Base-by-base conservation (phyloP, 306 rosid genomes). In the Citrullus mucosospermus region DNA sequence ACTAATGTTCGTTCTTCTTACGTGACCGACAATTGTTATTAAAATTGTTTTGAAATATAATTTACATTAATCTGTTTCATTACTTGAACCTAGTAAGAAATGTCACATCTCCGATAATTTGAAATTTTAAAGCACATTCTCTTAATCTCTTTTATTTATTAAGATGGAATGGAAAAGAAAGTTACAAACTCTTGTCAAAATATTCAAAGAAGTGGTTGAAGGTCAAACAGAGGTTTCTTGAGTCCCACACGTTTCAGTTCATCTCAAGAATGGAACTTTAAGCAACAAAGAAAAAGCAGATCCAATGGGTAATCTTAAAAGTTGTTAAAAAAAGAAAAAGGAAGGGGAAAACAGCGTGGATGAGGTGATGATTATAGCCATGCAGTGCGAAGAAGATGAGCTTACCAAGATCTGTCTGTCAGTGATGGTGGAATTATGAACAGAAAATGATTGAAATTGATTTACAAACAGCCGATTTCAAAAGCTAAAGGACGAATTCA, bases 91-190 rank as follows among this genome's bases (percentile, higher is more conserved):
- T 17, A 38, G 50, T 56, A 65, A 17, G 48, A 65, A 70, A 22
- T 44, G 75, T 70, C 56, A 44, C 76, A 44, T 70, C 38, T n/a
- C 55, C 75, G n/a, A 69, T 69, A 44, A 44, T 70, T 39, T 68
- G 56, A 69, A 11, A 9, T 10, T 41, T 68, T 7, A 6, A 22
- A 70, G 6, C 18, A 16, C 20, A 54, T 17, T 54, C 22, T 54
- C 3, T 17, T 15, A 15, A 53, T 51, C 8, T 51, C n/a, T 51
- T 51, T 48, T 41, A 6, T 41, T 41, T 41, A 10, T 46, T 50
- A 60, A 60, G 66, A 60, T 60, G 38, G 76, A 44, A 41, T 70
- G 38, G 53, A 44, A 25, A 70, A 70, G 76, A 70, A 70, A 70
- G 76, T 22, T 20, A 70, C 51, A 44, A 70, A 70, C 76, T 70